Evolutionary conservation across 352 stramenopile genomes (phyloP), one percentile per base, ranked within the genome.

Genomic region (Phytophthora ramorum): DNA sequence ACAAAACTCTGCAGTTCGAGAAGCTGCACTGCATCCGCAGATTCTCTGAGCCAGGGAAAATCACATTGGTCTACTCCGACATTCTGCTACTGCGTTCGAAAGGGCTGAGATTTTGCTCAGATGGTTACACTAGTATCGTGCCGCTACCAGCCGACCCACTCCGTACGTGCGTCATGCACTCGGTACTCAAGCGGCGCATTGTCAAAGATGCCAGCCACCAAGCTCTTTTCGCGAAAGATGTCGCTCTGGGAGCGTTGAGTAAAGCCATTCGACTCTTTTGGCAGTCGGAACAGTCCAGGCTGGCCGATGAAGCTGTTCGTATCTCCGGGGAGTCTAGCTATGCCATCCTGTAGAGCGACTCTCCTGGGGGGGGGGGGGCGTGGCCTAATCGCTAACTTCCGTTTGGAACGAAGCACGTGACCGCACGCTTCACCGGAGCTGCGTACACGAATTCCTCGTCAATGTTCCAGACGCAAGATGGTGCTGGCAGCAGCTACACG

Each of bases 401-500:
- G n/a, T n/a, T n/a, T n/a, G n/a, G n/a, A n/a, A n/a, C n/a, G n/a
- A n/a, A n/a, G n/a, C n/a, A n/a, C n/a, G n/a, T n/a, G n/a, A n/a
- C n/a, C n/a, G n/a, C n/a, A n/a, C n/a, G n/a, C n/a, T n/a, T n/a
- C n/a, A n/a, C n/a, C n/a, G n/a, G n/a, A n/a, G n/a, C n/a, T n/a
- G n/a, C n/a, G n/a, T n/a, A n/a, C n/a, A n/a, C n/a, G n/a, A n/a
- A n/a, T 20, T 12, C 16, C 17, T 51, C 45, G 30, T 8, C 28
- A 24, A 90, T 90, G 83, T 90, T 87, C 63, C 84, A 92, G 66
- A 61, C 78, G 24, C 79, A 89, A 41, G 84, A 91, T 47, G 78
- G 78, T 52, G 56, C 58, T 22, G 73, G 80, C 52, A 85, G 79
- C 55, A 95, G 87, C 83, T 98, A 98, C 76, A 99, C 96, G 60